A percentile compares a stretch with the other conserved stretches of the same genome.
Conservation (phyloP, 805 yeast species). For the Candida stauntonica region DNA sequence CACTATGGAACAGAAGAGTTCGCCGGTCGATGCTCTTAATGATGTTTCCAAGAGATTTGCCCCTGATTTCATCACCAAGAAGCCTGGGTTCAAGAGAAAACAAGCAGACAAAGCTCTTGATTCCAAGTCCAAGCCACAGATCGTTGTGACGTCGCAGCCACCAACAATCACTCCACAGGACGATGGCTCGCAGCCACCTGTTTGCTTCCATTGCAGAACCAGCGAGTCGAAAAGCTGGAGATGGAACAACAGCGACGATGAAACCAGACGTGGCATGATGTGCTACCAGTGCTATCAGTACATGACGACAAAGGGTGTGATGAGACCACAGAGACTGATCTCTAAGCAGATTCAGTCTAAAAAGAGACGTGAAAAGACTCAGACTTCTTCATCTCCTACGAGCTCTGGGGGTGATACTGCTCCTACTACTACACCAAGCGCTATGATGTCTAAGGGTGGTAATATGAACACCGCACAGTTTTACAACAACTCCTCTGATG, state of each 20-base stretch:
- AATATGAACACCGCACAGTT: conserved; percentile 5
- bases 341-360: conserved; percentile 8
- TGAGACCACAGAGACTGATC: conserved; percentile 24
- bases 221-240: conserved; percentile 26
- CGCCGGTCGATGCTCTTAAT: conserved; percentile 7
- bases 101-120: neutral
- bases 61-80: conserved; percentile 23
- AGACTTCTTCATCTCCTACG: conserved; percentile 19
- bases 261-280: conserved; percentile 22
- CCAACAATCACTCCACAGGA: conserved; percentile 1
- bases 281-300: conserved; percentile 26
- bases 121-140: too few species aligned
- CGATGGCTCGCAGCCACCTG: conserved; percentile 16
- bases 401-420: conserved; percentile 21
- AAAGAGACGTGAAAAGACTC: conserved; percentile 3
- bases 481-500: conserved; percentile 24
- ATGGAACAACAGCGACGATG: conserved; percentile 26
- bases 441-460: neutral
- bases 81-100: conserved; percentile 7
- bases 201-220: conserved; percentile 26
- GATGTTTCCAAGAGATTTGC: conserved; percentile 26
- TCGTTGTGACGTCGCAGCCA: too few species aligned
- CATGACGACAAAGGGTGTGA: conserved; percentile 21
- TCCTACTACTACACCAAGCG: conserved; percentile 18
- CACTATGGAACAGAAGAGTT: conserved; percentile 8